phyloP scores from a whole-genome alignment of 371 early-diverging fungal species.

The Dinochytrium kinnereticum region DNA sequence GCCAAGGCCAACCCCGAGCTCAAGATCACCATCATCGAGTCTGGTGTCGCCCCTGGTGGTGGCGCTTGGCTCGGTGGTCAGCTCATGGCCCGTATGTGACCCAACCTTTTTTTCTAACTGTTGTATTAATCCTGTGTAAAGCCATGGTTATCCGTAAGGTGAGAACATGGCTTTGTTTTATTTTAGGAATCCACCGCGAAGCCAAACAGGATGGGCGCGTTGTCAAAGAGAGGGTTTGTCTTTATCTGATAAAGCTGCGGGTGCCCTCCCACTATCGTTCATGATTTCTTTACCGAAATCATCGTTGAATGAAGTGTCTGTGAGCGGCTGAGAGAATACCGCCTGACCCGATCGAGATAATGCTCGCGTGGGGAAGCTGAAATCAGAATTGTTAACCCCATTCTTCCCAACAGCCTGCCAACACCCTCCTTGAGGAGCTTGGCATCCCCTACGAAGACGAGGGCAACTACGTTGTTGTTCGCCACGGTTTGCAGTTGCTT shows the following conservation, averaged over 20 bases:
- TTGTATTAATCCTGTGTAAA: slow-evolving; percentile 16
- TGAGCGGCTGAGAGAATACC: slow-evolving; percentile 23
- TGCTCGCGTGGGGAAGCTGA: slow-evolving; percentile 28
- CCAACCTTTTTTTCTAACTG: not conserved
- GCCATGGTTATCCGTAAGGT: slow-evolving; percentile 64
- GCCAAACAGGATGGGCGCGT: too few species aligned
- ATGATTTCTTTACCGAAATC: not conserved
- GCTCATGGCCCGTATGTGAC: slow-evolving; percentile 66
- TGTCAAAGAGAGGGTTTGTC: too few species aligned
- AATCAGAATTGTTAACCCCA: not conserved
- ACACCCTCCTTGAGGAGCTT: slow-evolving; percentile 68
- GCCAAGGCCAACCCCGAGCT: slow-evolving; percentile 66
- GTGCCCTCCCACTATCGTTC: slow-evolving; percentile 15
- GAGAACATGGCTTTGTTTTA: not conserved
- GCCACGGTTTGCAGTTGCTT: slow-evolving; percentile 31
- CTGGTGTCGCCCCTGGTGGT: slow-evolving; percentile 41
- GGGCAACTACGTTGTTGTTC: slow-evolving; percentile 75
- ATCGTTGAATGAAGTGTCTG: not conserved
- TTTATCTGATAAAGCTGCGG: slow-evolving; percentile 22
- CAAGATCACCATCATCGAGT: slow-evolving; percentile 55
- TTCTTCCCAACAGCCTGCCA: slow-evolving; percentile 55
- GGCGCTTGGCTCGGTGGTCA: slow-evolving; percentile 83
- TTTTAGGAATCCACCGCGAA: too few species aligned
- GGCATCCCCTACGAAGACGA: slow-evolving; percentile 75
- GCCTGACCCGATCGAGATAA: slow-evolving; percentile 27